Evolutionary conservation across 257 asterid species (phyloP).

Genomic region (Sherardia arvensis): DNA sequence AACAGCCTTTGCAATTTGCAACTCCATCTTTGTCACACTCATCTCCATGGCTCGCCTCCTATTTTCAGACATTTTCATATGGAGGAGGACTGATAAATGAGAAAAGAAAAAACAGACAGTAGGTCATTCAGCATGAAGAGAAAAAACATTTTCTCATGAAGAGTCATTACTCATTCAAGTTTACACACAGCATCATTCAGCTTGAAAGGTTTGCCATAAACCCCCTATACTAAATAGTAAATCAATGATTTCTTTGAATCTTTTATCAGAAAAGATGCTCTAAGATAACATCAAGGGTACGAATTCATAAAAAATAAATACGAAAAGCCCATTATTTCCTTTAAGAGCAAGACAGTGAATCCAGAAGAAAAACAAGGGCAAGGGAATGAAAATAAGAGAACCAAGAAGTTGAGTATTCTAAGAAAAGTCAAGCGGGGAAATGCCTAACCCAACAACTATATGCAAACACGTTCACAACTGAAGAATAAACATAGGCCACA

Average conservation of each 20-base stretch:
- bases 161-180: too few species aligned
- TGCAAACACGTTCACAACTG: background rate
- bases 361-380: background rate
- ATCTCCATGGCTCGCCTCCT: too few species aligned
- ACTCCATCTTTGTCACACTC: too few species aligned
- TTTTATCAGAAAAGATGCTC: constrained; percentile 54
- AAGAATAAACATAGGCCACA: background rate
- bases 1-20: too few species aligned
- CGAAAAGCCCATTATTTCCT: background rate
- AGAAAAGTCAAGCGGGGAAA: background rate
- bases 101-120: too few species aligned
- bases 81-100: too few species aligned
- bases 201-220: too few species aligned
- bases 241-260: constrained; percentile 59
- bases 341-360: background rate
- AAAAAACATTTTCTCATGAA: too few species aligned
- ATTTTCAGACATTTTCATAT: too few species aligned
- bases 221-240: constrained; percentile 37
- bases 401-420: background rate
- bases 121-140: too few species aligned
- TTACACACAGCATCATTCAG: too few species aligned
- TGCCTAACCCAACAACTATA: background rate
- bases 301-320: background rate
- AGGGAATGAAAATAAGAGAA: background rate
- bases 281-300: constrained; percentile 47